These are phyloP conservation scores for Schizochytrium sp. DNA, from an alignment of 108 stramenopile genomes.

Conservation along the genomic window DNA sequence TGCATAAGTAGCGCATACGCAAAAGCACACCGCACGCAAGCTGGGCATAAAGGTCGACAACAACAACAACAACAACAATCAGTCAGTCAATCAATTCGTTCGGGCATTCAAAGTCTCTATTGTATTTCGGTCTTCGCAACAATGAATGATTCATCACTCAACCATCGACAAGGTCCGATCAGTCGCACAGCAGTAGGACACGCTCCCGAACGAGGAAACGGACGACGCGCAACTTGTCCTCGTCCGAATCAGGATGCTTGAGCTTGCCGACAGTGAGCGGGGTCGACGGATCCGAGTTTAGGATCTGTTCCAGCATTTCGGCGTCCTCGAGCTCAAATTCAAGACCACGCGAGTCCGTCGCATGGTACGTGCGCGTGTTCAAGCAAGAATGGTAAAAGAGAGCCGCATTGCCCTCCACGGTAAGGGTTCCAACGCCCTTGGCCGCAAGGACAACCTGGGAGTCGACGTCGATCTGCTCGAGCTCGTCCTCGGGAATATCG, in stretches of 20 bases:
- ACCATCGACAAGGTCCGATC: no score
- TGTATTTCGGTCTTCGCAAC: no score
- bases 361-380: constrained; percentile 77
- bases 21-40: no score
- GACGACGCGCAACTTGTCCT: constrained; percentile 17
- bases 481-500: neutral
- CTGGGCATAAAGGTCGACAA: no score
- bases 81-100: no score
- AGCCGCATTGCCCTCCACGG: constrained; percentile 79
- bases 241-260: constrained; percentile 33
- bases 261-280: constrained; percentile 31
- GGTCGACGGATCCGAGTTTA: constrained; percentile 58
- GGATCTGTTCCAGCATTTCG: constrained; percentile 73
- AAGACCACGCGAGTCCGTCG: constrained; percentile 73
- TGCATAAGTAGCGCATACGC: no score
- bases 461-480: constrained; percentile 53
- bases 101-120: no score
- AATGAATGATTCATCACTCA: no score
- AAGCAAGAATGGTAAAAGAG: constrained; percentile 89
- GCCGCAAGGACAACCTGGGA: constrained; percentile 67
- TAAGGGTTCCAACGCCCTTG: constrained; percentile 74
- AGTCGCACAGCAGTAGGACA: neutral
- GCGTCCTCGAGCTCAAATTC: constrained; percentile 97
- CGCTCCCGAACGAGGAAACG: neutral
- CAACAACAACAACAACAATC: no score